Conservation (phyloP, 2,329 filamentous ascomycete genomes). For the Phialophora expanda region DNA sequence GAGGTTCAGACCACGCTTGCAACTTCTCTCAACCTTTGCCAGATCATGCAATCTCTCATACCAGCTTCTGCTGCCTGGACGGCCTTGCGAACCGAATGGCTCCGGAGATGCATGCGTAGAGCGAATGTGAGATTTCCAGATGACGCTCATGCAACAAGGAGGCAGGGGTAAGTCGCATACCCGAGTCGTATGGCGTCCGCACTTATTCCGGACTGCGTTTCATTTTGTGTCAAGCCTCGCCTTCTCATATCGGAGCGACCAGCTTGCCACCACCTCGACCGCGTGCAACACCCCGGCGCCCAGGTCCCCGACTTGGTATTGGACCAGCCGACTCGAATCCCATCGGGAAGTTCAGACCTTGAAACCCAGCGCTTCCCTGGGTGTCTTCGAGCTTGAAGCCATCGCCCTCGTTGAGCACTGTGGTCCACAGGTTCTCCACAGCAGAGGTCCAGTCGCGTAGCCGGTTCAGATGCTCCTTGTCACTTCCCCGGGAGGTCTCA, state of each 20-base stretch:
- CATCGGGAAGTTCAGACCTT: slow-evolving; percentile 25
- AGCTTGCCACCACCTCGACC: slow-evolving; percentile 31
- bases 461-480: slow-evolving; percentile 70
- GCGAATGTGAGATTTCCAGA: slow-evolving; percentile 11
- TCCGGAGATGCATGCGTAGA: background rate
- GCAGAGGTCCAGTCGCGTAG: slow-evolving; percentile 74
- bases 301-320: slow-evolving; percentile 32
- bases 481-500: slow-evolving; percentile 62
- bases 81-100: background rate
- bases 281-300: slow-evolving; percentile 21
- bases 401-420: slow-evolving; percentile 78
- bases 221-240: background rate
- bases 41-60: background rate
- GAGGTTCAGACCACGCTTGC: slow-evolving; percentile 2
- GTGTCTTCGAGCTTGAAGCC: slow-evolving; percentile 60
- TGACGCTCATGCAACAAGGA: background rate
- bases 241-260: slow-evolving; percentile 18
- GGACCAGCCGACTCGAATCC: slow-evolving; percentile 25
- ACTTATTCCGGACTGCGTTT: background rate
- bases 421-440: slow-evolving; percentile 70
- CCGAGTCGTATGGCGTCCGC: background rate
- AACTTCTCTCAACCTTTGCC: background rate
- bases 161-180: background rate
- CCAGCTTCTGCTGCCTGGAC: background rate
- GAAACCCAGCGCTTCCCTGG: slow-evolving; percentile 36